Evolutionary conservation across 805 yeast genomes (phyloP), one percentile per base, ranked within the genome.

Genomic region (Lachancea mirantina): DNA sequence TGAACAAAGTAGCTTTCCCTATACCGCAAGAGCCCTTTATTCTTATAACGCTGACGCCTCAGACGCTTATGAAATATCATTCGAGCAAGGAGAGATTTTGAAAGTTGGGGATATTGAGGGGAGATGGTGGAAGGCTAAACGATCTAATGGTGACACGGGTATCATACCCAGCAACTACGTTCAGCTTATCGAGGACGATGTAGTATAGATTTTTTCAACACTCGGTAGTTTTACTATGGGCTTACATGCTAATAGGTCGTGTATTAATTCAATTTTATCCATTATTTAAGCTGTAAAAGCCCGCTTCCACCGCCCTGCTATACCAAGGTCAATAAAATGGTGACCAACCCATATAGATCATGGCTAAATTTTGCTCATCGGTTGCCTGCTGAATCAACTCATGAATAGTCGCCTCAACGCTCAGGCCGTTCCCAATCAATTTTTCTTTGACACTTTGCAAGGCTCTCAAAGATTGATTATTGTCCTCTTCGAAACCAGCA

Each of bases 41-140:
- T 70, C 80, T 29, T 89, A 92, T 56, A 76, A 76, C 32, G 96
- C 96, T 5, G 85, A 82, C 49, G 92, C 89, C 2, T 94, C 81
- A 37, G 98, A 89, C 57, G 85, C 81, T 41, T 87, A 88, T 51
- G 98, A 89, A 62, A 73, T 89, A 15, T 81, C 95, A 4, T 92
- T 89, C 51, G 76, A 70, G 42, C 85, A 88, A 57, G 96, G 92
- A 35, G 97, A 89, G 58, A 64, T 85, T n/a, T 70, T 89, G 57
- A 85, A 79, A 49, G 94, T 89, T 20, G 84, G 84, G 46, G 96
- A 89, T 52, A 84, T 85, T 36, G 83, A 83, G 44, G 96, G 96
- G 28, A 78, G 94, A 62, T 89, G 98, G 98, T 89, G 97, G 97
- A 95, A 87, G 62, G 96, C 95, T 24, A 76, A 82, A 57, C 74